Evolutionary conservation across 1,284 basidiomycete genomes (phyloP).

Genomic region (Mycosarcoma maydis): DNA sequence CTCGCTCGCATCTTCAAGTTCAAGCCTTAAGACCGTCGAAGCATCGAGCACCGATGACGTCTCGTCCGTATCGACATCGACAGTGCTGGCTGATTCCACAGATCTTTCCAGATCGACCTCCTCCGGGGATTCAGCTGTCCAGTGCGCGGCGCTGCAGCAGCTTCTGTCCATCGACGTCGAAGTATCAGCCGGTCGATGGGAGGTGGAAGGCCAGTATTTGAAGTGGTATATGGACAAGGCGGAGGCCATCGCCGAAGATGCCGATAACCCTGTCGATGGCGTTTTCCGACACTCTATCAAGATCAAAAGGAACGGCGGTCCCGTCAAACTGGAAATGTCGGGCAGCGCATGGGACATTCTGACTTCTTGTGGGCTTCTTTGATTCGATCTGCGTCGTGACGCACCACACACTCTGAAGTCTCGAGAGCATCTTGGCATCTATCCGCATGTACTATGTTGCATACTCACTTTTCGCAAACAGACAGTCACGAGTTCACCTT

Average conservation of each 20-base stretch:
- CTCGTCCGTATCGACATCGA: constrained; percentile 19
- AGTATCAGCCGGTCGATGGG: constrained; percentile 77
- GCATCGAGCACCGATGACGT: constrained; percentile 16
- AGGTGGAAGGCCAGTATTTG: constrained; percentile 76
- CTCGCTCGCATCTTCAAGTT: constrained; percentile 15
- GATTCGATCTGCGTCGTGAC: too few species aligned
- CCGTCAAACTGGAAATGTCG: constrained; percentile 36
- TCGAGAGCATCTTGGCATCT: not conserved
- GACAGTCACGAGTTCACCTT: not conserved
- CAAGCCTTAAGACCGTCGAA: constrained; percentile 8
- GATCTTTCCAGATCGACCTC: constrained; percentile 19
- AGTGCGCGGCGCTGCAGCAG: constrained; percentile 1
- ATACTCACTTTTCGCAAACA: constrained; percentile 1
- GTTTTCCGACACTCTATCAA: constrained; percentile 43
- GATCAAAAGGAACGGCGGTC: constrained; percentile 32
- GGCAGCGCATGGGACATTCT: constrained; percentile 40
- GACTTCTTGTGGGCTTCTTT: constrained; percentile 34
- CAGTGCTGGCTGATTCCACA: constrained; percentile 19
- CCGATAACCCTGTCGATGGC: constrained; percentile 13
- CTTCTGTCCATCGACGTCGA: constrained; percentile 67
- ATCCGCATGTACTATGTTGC: constrained; percentile 8
- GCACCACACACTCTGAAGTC: too few species aligned
- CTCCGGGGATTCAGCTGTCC: constrained; percentile 3
- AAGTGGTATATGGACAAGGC: constrained; percentile 79
- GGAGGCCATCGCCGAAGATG: constrained; percentile 37